phyloP scores from a whole-genome alignment of 192 early-diverging fungal species.

The Endogone sp. region DNA sequence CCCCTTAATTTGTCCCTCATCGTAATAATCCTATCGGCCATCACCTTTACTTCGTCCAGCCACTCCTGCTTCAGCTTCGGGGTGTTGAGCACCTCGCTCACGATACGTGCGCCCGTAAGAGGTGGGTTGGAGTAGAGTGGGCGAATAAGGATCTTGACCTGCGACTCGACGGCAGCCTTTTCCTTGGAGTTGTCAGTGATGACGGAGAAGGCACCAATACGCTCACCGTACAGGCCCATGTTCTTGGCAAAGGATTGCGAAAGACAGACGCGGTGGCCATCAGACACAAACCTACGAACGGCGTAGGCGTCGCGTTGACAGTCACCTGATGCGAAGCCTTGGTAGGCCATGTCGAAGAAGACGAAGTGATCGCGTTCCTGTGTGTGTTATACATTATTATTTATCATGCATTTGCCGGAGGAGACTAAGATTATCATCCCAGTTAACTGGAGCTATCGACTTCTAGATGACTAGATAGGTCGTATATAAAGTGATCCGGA shows the following conservation, averaged over 20 bases:
- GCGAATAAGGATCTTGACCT: slow-evolving; percentile 94
- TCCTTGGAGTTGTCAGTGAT: slow-evolving; percentile 72
- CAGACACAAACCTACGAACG: slow-evolving; percentile 86
- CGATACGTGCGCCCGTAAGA: slow-evolving; percentile 91
- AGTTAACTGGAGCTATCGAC: no score
- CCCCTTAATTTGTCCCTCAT: slow-evolving; percentile 80
- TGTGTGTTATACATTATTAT: not conserved
- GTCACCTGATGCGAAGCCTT: slow-evolving; percentile 97
- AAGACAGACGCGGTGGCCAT: slow-evolving; percentile 72
- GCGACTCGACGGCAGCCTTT: slow-evolving; percentile 78
- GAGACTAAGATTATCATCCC: no score
- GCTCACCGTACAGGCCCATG: slow-evolving; percentile 99
- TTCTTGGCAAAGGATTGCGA: slow-evolving; percentile 99
- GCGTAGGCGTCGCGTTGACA: slow-evolving; percentile 88
- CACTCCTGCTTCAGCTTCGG: slow-evolving; percentile 78
- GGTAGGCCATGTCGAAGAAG: slow-evolving; percentile 99
- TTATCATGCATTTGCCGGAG: no score
- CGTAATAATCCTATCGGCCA: slow-evolving; percentile 95
- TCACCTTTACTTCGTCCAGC: slow-evolving; percentile 87
- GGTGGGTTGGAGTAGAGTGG: slow-evolving; percentile 99
- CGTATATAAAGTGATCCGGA: not conserved
- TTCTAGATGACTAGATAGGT: no score
- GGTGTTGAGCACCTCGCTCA: slow-evolving; percentile 77
- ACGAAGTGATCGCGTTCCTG: slow-evolving; percentile 73
- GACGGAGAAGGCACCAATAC: slow-evolving; percentile 88